Evolutionary conservation across 306 rosid genomes (phyloP).

Genomic region (Urtica urens): DNA sequence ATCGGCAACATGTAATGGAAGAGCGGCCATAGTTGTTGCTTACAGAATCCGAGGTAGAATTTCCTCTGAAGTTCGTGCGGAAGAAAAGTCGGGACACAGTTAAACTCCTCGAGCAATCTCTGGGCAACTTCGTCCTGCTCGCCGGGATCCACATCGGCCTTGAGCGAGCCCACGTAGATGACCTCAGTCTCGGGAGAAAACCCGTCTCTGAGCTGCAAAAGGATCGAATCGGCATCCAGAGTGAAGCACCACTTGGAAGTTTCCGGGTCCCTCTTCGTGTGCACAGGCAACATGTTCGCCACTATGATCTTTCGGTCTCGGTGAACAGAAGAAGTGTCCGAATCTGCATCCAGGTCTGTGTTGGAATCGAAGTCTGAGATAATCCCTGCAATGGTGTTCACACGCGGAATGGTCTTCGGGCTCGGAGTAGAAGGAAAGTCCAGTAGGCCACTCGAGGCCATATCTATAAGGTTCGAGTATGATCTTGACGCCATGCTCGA

Average conservation of each 20-base stretch:
- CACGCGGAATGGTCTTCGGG: slow-evolving; percentile 52
- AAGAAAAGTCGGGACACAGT: slow-evolving; percentile 70
- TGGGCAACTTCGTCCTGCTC: slow-evolving; percentile 81
- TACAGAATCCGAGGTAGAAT: slow-evolving; percentile 65
- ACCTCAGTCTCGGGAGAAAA: slow-evolving; percentile 61
- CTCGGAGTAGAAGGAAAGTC: slow-evolving; percentile 55
- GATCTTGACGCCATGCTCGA: slow-evolving; percentile 52
- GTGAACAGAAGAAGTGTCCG: slow-evolving; percentile 40
- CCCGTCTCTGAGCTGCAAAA: slow-evolving; percentile 58
- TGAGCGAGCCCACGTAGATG: slow-evolving; percentile 71
- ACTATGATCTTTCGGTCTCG: slow-evolving; percentile 67
- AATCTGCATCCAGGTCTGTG: slow-evolving; percentile 56
- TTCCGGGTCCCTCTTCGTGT: slow-evolving; percentile 55
- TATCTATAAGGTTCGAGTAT: slow-evolving; percentile 39
- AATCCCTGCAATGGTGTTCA: slow-evolving; percentile 63
- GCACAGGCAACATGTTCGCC: slow-evolving; percentile 70
- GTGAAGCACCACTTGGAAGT: slow-evolving; percentile 62
- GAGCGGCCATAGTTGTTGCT: slow-evolving; percentile 80
- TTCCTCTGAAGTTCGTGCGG: slow-evolving; percentile 55
- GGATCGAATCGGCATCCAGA: slow-evolving; percentile 63
- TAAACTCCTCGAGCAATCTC: slow-evolving; percentile 49
- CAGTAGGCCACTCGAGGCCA: slow-evolving; percentile 45
- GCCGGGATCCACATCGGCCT: slow-evolving; percentile 46
- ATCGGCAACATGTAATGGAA: slow-evolving; percentile 82
- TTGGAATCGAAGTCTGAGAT: slow-evolving; percentile 50